Evolutionary conservation across 2,329 filamentous ascomycete species (phyloP).

Genomic region (Fusarium sp.): DNA sequence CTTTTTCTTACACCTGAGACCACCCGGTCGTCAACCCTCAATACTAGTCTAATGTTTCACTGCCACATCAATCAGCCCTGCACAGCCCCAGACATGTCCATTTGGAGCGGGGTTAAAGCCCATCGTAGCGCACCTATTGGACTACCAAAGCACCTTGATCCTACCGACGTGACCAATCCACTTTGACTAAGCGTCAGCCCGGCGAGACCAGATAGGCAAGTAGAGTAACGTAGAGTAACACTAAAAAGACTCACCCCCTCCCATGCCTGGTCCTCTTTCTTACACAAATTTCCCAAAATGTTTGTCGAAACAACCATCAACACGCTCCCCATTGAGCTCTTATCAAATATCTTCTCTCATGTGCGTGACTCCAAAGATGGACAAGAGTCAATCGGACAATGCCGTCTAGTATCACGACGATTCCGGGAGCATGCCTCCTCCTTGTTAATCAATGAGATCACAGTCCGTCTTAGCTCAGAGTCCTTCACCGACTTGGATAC

Average conservation of each 20-base stretch:
- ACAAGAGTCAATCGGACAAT: background rate
- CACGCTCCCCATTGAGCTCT: background rate
- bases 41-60: background rate
- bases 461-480: background rate
- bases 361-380: background rate
- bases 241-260: accelerated
- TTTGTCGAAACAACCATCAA: background rate
- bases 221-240: too few relatives aligned
- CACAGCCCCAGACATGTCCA: background rate
- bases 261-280: accelerated
- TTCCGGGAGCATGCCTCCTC: background rate
- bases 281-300: background rate
- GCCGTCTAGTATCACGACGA: slow-evolving; percentile 1
- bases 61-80: background rate
- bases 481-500: background rate
- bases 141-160: background rate
- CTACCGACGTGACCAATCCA: background rate
- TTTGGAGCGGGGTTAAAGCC: background rate
- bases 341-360: background rate
- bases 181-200: background rate
- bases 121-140: background rate
- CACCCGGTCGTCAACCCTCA: background rate
- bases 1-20: too few relatives aligned
- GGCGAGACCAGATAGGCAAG: background rate
- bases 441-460: background rate